Evolutionary conservation across 306 rosid genomes (phyloP).

Genomic region (Crotalaria pallida): DNA sequence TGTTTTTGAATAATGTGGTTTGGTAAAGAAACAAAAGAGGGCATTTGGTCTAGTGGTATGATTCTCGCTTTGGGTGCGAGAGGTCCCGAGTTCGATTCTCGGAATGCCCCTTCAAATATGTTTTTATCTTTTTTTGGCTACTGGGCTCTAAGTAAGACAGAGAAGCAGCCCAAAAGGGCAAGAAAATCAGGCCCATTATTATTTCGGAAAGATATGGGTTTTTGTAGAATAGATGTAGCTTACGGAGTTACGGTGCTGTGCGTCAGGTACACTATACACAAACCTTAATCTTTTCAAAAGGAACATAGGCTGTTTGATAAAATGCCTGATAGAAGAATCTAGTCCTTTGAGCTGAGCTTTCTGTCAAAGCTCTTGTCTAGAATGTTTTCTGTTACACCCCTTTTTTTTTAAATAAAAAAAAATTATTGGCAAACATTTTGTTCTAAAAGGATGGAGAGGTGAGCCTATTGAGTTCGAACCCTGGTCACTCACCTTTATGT

Average conservation of each 20-base stretch:
- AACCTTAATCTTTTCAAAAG: background rate
- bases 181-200: background rate
- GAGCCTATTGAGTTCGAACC: too few relatives aligned
- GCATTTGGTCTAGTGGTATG: conserved; percentile 51
- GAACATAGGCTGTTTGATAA: background rate
- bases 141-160: background rate
- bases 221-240: too few relatives aligned
- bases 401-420: too few relatives aligned
- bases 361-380: background rate
- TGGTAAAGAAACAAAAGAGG: too few relatives aligned
- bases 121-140: background rate
- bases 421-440: too few relatives aligned
- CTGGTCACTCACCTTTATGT: too few relatives aligned
- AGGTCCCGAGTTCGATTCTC: conserved; percentile 53
- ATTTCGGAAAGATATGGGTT: too few relatives aligned
- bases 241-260: too few relatives aligned
- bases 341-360: background rate
- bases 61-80: conserved; percentile 52
- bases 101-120: conserved; percentile 28
- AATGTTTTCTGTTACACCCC: background rate
- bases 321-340: background rate
- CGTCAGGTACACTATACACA: background rate
- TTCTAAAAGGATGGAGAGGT: too few relatives aligned
- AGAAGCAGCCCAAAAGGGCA: background rate
- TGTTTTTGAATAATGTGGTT: too few relatives aligned